phyloP scores from a whole-genome alignment of 805 yeast genomes.

The Phaffomyces thermotolerans region DNA sequence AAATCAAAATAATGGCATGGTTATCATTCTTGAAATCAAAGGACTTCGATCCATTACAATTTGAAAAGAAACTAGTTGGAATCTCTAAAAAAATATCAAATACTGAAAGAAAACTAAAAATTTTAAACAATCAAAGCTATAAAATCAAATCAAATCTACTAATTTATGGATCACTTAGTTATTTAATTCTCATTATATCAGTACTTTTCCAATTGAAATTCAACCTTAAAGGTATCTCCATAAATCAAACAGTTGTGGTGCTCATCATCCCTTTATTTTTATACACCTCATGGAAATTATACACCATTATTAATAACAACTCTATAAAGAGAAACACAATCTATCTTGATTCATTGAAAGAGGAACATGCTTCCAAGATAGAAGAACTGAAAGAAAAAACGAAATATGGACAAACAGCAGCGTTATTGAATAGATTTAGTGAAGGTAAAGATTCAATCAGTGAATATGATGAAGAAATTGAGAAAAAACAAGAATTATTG shows the following conservation, averaged over 20 bases:
- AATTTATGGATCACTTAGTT: constrained; percentile 10
- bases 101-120: constrained; percentile 22
- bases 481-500: constrained; percentile 31
- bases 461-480: constrained; percentile 34
- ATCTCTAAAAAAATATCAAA: constrained; percentile 30
- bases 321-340: constrained; percentile 7
- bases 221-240: not conserved
- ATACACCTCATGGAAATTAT: not conserved
- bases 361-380: constrained; percentile 45
- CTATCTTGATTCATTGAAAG: constrained; percentile 29
- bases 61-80: constrained; percentile 35
- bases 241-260: constrained; percentile 1
- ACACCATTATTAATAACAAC: constrained; percentile 1
- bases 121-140: constrained; percentile 6
- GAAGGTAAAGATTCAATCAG: constrained; percentile 42
- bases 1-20: constrained; percentile 14
- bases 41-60: constrained; percentile 35
- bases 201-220: not conserved
- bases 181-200: constrained; percentile 1
- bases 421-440: constrained; percentile 58
- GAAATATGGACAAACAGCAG: constrained; percentile 67
- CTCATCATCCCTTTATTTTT: constrained; percentile 5
- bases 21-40: constrained; percentile 23
- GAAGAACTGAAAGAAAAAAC: constrained; percentile 66
- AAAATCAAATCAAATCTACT: constrained; percentile 3